Evolutionary conservation across 345 rosid genomes (phyloP).

Genomic region (Lumnitzera racemosa): DNA sequence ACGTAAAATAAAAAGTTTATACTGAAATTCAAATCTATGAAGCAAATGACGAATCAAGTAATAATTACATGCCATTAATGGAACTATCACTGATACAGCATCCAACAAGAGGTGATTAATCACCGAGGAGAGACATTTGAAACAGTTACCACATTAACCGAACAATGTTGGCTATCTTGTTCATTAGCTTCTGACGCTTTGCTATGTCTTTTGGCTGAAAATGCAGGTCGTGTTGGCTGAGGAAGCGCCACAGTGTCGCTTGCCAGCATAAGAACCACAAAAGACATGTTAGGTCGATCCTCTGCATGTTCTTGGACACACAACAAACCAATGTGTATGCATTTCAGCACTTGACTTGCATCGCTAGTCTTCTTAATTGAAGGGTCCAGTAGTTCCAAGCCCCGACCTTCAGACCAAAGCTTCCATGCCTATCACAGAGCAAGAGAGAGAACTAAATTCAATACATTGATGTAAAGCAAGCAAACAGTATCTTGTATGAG

Average conservation of each 20-base stretch:
- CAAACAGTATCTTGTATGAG: no score
- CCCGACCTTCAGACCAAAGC: conserved; percentile 6
- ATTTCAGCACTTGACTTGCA: conserved; percentile 4
- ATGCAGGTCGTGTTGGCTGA: conserved; percentile 21
- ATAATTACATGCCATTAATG: no score
- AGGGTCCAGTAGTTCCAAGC: not conserved
- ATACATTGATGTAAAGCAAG: no score
- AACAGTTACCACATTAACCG: not conserved
- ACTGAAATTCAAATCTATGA: no score
- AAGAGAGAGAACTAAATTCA: no score
- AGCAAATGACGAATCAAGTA: no score
- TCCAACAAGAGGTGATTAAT: not conserved
- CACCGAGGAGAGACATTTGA: not conserved
- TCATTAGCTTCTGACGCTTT: not conserved
- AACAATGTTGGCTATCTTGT: not conserved
- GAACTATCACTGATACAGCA: no score
- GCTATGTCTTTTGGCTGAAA: conserved; percentile 7
- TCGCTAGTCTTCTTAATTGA: not conserved
- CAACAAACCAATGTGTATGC: conserved; percentile 8
- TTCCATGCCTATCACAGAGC: conserved; percentile 1
- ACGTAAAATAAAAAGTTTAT: no score
- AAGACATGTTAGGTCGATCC: not conserved
- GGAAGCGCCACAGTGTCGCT: conserved; percentile 7
- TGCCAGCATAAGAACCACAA: not conserved
- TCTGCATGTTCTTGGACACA: conserved; percentile 8